phyloP scores from a whole-genome alignment of 805 yeast species.

The Tetrapisispora phaffii region DNA sequence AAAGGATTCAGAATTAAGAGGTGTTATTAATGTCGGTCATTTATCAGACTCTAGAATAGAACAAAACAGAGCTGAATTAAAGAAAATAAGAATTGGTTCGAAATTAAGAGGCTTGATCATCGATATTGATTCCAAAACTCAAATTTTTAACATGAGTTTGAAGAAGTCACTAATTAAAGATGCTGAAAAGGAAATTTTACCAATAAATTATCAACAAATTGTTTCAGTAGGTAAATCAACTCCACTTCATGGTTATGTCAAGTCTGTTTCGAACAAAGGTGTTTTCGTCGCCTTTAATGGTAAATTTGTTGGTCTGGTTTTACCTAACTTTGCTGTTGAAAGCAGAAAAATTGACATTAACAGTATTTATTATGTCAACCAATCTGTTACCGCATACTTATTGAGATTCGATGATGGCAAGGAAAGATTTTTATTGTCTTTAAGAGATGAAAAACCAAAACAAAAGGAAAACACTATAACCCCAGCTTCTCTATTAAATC shows the following conservation, averaged over 20 bases:
- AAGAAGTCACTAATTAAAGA: conserved; percentile 61
- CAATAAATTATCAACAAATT: conserved; percentile 51
- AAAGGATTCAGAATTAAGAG: conserved; percentile 42
- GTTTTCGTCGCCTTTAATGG: conserved; percentile 76
- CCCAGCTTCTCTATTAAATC: conserved; percentile 34
- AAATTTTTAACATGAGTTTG: conserved; percentile 51
- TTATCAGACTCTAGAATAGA: conserved; percentile 67
- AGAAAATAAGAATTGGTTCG: conserved; percentile 55
- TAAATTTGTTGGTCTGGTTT: conserved; percentile 70
- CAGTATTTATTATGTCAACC: conserved; percentile 48
- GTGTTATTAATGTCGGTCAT: conserved; percentile 66
- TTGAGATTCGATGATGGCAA: conserved; percentile 58
- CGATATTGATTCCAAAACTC: conserved; percentile 52
- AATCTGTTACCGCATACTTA: conserved; percentile 63
- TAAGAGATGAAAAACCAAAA: conserved; percentile 33
- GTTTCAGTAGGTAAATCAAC: conserved; percentile 32
- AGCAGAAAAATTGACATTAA: conserved; percentile 44
- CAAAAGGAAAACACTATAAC: conserved; percentile 6
- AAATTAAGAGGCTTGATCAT: conserved; percentile 50
- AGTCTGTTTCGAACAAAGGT: conserved; percentile 70
- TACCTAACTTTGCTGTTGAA: conserved; percentile 60
- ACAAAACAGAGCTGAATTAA: conserved; percentile 56
- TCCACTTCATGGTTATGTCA: conserved; percentile 61
- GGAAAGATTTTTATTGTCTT: conserved; percentile 59
- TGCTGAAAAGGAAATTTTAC: conserved; percentile 45